Evolutionary conservation across 306 rosid genomes (phyloP).

Genomic region (Medicago ruthenica): DNA sequence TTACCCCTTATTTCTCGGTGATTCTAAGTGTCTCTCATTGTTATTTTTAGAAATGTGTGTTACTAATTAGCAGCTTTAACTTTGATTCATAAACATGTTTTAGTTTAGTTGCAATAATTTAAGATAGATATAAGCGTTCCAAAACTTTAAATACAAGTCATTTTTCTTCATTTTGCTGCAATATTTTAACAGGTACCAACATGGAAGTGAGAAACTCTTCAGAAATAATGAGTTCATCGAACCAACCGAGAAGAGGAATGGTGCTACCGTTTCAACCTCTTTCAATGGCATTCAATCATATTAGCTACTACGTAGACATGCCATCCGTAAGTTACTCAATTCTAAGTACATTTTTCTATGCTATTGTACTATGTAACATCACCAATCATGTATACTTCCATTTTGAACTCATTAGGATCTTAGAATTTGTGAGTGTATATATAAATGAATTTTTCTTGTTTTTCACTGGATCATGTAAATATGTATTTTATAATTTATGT

Average conservation of each 20-base stretch:
- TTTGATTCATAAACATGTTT: constrained; percentile 2
- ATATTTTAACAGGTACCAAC: constrained; percentile 26
- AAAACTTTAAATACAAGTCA: constrained; percentile 2
- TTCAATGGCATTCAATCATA: constrained; percentile 72
- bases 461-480: constrained; percentile 11
- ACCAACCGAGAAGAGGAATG: constrained; percentile 54
- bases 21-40: constrained; percentile 29
- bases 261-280: constrained; percentile 74
- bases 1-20: no score
- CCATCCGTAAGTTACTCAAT: constrained; percentile 63
- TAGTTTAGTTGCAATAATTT: background rate
- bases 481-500: background rate
- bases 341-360: background rate
- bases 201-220: constrained; percentile 37
- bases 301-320: constrained; percentile 77
- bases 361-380: background rate
- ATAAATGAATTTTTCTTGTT: background rate
- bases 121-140: constrained; percentile 19
- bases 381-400: background rate
- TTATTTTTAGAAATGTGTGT: constrained; percentile 1
- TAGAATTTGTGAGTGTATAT: background rate
- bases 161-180: background rate
- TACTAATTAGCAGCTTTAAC: background rate
- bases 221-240: constrained; percentile 4
- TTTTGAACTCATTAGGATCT: constrained; percentile 3